Percentiles rank a stretch among this genome's conserved stretches.
These are phyloP conservation scores for Coemansia sp. DNA, from an alignment of 192 early-diverging fungal species.

Conservation along the genomic window DNA sequence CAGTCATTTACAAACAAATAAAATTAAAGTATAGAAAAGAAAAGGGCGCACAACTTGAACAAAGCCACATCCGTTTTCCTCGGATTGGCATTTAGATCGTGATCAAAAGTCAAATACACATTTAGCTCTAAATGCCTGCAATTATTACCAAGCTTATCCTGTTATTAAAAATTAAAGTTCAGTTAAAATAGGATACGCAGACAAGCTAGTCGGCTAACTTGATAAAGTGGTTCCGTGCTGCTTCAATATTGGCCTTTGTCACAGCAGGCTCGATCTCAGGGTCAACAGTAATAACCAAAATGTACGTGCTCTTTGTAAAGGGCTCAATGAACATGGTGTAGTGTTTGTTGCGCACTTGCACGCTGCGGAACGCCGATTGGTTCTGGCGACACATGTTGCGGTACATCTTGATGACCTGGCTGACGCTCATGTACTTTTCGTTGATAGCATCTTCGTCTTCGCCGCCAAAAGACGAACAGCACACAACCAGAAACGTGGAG, in stretches of 20 bases:
- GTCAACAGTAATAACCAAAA: constrained; percentile 50
- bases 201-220: constrained; percentile 22
- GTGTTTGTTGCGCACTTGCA: constrained; percentile 77
- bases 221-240: constrained; percentile 38
- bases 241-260: constrained; percentile 50
- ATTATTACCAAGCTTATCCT: too few species aligned
- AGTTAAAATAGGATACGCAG: too few species aligned
- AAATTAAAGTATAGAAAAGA: too few species aligned
- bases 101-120: too few species aligned
- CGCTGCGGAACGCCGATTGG: constrained; percentile 80
- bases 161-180: too few species aligned
- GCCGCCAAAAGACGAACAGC: constrained; percentile 22
- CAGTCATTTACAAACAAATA: too few species aligned
- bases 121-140: too few species aligned
- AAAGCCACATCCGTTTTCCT: too few species aligned
- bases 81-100: too few species aligned
- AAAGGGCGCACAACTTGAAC: too few species aligned
- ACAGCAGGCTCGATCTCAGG: constrained; percentile 51
- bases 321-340: constrained; percentile 56
- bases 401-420: constrained; percentile 48
- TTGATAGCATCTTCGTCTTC: not conserved
- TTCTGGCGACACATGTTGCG: constrained; percentile 31
- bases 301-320: constrained; percentile 57
- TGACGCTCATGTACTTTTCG: constrained; percentile 38
- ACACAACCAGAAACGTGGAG: constrained; percentile 94